Conservation (phyloP, 192 early-diverging fungal genomes). For the Lunasporangiospora selenospora region DNA sequence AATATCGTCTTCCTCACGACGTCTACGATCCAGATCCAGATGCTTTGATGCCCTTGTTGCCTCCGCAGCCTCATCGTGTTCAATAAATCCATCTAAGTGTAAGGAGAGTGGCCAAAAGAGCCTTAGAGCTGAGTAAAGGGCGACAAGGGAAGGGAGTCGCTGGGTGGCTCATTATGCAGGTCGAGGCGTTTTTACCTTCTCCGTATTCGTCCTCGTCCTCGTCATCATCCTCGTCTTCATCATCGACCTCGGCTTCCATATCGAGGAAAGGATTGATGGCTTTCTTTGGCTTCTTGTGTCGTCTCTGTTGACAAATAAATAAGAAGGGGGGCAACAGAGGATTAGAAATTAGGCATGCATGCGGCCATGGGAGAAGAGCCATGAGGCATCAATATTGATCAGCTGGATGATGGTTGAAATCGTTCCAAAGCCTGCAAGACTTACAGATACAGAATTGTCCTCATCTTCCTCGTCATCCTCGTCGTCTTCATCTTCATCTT, state of each 20-base stretch:
- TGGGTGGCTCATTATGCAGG: slow-evolving; percentile 55
- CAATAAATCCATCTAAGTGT: slow-evolving; percentile 69
- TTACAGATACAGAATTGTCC: slow-evolving; percentile 51
- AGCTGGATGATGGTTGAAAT: slow-evolving; percentile 9
- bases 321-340: background rate
- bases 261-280: slow-evolving; percentile 62
- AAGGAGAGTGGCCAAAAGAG: background rate
- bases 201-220: slow-evolving; percentile 68
- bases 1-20: slow-evolving; percentile 73
- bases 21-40: slow-evolving; percentile 72
- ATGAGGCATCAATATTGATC: slow-evolving; percentile 48
- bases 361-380: too few species aligned
- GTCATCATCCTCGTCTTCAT: slow-evolving; percentile 74
- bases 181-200: slow-evolving; percentile 46
- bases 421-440: background rate
- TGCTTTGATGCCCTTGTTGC: slow-evolving; percentile 69
- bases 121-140: background rate
- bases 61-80: slow-evolving; percentile 66
- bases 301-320: slow-evolving; percentile 4
- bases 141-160: background rate
- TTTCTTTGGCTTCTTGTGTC: slow-evolving; percentile 54
- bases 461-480: slow-evolving; percentile 63
- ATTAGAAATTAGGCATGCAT: background rate
- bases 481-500: slow-evolving; percentile 57
- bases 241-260: slow-evolving; percentile 73